Conservation (phyloP, 2,329 filamentous ascomycete genomes). For the Xylariaceae sp. region DNA sequence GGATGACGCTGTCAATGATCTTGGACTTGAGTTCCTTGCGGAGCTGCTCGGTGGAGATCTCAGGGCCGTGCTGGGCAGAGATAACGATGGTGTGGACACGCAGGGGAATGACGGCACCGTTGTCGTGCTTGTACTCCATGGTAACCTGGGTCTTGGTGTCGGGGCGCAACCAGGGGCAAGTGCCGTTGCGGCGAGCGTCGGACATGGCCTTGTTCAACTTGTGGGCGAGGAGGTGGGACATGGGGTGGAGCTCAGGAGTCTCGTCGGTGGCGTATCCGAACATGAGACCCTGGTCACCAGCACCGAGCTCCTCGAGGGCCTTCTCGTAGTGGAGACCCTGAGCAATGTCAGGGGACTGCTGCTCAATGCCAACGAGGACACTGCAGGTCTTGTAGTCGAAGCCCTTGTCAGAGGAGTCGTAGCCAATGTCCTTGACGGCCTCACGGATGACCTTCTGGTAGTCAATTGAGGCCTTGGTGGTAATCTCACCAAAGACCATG, state of each 20-base stretch:
- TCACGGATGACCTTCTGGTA: slow-evolving; percentile 97
- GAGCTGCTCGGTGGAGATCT: slow-evolving; percentile 85
- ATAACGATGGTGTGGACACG: slow-evolving; percentile 96
- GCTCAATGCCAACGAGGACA: slow-evolving; percentile 96
- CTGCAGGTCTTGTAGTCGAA: slow-evolving; percentile 99
- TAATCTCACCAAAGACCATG: slow-evolving; percentile 99
- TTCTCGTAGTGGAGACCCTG: slow-evolving; percentile 98
- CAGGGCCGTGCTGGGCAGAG: slow-evolving; percentile 86
- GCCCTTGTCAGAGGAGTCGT: slow-evolving; percentile 93
- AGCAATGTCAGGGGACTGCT: slow-evolving; percentile 98
- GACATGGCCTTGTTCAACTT: slow-evolving; percentile 96
- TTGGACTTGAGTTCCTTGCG: slow-evolving; percentile 95
- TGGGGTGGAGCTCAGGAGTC: slow-evolving; percentile 92
- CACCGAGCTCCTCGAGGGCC: slow-evolving; percentile 94
- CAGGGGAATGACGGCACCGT: slow-evolving; percentile 84
- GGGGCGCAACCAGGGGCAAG: slow-evolving; percentile 87
- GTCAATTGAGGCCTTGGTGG: slow-evolving; percentile 90
- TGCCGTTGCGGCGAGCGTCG: slow-evolving; percentile 78
- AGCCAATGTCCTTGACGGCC: slow-evolving; percentile 97
- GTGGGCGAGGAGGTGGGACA: slow-evolving; percentile 91
- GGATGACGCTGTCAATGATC: slow-evolving; percentile 94
- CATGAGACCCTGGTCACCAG: slow-evolving; percentile 99
- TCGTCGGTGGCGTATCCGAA: slow-evolving; percentile 99
- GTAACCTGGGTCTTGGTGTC: slow-evolving; percentile 99
- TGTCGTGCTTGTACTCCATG: slow-evolving; percentile 96